phyloP scores from a whole-genome alignment of 352 stramenopile genomes.

The Halophytophthora batemanensis region DNA sequence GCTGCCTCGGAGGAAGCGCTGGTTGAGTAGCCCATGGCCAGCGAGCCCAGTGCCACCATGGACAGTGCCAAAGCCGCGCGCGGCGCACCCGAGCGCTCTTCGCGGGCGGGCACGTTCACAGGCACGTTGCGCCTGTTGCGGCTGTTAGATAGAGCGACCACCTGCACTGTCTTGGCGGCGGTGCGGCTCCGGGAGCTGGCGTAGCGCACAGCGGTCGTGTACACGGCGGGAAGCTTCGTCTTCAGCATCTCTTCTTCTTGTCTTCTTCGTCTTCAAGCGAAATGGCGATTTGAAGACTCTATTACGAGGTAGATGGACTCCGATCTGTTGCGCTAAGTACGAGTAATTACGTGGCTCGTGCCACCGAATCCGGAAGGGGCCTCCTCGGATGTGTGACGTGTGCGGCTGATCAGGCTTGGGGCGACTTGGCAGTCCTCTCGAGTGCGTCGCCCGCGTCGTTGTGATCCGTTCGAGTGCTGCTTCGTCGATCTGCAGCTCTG shows the following conservation, averaged over 20 bases:
- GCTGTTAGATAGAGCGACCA: constrained; percentile 22
- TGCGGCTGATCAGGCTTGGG: too few species aligned
- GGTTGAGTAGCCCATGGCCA: constrained; percentile 26
- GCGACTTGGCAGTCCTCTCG: too few species aligned
- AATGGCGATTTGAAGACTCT: too few species aligned
- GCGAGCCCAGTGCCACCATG: constrained; percentile 20
- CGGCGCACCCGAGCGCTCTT: constrained; percentile 12
- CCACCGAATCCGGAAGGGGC: too few species aligned
- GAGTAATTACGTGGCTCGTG: too few species aligned
- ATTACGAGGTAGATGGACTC: too few species aligned
- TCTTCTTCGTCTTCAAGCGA: neutral
- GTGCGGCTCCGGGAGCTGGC: constrained; percentile 10
- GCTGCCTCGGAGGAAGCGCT: constrained; percentile 19
- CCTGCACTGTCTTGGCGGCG: constrained; percentile 26
- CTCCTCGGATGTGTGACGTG: too few species aligned
- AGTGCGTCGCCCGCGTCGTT: too few species aligned
- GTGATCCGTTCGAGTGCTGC: too few species aligned
- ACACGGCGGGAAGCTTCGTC: constrained; percentile 19
- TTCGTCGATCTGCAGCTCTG: too few species aligned
- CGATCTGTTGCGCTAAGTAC: too few species aligned
- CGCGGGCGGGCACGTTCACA: constrained; percentile 20
- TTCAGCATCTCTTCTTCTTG: constrained; percentile 10
- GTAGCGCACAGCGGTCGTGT: neutral
- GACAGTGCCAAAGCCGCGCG: constrained; percentile 22
- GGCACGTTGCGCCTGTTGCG: constrained; percentile 14